These are phyloP conservation scores for Lentinula aciculospora DNA, from an alignment of 768 basidiomycete species.

Conservation along the genomic window DNA sequence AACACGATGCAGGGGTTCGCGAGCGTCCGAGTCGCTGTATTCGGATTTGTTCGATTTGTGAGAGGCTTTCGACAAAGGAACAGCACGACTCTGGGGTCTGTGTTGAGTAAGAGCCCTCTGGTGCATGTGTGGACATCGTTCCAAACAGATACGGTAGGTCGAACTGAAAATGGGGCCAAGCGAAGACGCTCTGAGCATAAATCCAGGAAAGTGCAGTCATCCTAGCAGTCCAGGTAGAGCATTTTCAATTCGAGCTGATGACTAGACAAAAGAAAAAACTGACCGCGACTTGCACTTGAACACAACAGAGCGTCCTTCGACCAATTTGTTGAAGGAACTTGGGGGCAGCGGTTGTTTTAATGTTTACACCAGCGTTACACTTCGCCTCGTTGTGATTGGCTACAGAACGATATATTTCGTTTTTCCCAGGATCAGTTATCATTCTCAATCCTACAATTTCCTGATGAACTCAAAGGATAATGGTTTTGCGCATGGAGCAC, in stretches of 20 bases:
- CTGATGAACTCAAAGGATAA: not conserved
- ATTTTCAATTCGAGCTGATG: not conserved
- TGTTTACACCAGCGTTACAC: not conserved
- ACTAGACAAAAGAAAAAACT: conserved; percentile 13
- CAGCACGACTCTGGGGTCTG: not conserved
- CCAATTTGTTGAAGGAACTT: not conserved
- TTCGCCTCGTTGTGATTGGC: not conserved
- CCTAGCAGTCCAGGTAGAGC: conserved; percentile 36
- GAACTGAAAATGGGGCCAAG: conserved; percentile 45
- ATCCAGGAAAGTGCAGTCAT: conserved; percentile 65
- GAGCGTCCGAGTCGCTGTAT: not conserved
- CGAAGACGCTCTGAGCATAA: conserved; percentile 84
- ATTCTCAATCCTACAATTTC: not conserved
- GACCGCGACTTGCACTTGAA: conserved; percentile 39
- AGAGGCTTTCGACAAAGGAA: not conserved
- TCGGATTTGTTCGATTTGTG: not conserved
- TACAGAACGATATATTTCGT: not conserved
- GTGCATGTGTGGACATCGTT: not conserved
- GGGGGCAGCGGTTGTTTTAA: not conserved
- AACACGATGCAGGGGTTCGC: not conserved
- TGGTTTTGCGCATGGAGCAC: not conserved
- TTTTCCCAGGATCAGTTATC: not conserved
- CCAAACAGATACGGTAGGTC: not conserved
- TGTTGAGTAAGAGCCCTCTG: not conserved
- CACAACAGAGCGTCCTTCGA: not conserved